Conservation (phyloP, 768 basidiomycete species). For the Boletus pseudopeckii region DNA sequence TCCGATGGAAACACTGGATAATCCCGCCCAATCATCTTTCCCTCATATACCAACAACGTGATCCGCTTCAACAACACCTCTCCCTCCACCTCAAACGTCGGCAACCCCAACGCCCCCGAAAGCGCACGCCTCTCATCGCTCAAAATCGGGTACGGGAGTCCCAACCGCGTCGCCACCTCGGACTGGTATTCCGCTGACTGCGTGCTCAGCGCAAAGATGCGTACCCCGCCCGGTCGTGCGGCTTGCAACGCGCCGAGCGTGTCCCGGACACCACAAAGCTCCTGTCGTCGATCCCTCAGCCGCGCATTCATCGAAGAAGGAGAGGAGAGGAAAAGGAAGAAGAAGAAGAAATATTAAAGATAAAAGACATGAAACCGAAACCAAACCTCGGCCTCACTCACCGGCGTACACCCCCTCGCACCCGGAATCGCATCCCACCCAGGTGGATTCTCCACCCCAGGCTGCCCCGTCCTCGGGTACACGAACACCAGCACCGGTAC, state of each 20-base stretch:
- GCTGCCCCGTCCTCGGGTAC: slow-evolving; percentile 21
- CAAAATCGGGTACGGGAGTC: slow-evolving; percentile 19
- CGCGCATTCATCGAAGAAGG: background rate
- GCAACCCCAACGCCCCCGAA: slow-evolving; percentile 11
- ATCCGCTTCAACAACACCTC: slow-evolving; percentile 20
- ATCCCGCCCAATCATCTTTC: slow-evolving; percentile 11
- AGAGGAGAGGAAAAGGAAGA: too few relatives aligned
- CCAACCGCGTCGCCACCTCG: slow-evolving; percentile 15
- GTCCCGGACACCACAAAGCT: slow-evolving; percentile 18
- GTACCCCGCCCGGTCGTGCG: background rate
- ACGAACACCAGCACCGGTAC: slow-evolving; percentile 21
- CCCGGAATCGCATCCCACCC: slow-evolving; percentile 25
- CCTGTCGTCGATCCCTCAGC: slow-evolving; percentile 4
- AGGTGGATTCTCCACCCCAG: slow-evolving; percentile 7
- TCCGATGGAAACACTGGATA: slow-evolving; percentile 25
- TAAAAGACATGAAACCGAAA: background rate
- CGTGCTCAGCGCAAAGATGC: slow-evolving; percentile 21
- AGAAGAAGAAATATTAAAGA: too few relatives aligned
- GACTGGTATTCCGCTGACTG: slow-evolving; percentile 17
- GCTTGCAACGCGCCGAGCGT: slow-evolving; percentile 3
- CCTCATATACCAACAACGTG: slow-evolving; percentile 14
- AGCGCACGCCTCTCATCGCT: slow-evolving; percentile 14
- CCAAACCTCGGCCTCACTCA: background rate
- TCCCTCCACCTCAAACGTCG: slow-evolving; percentile 18
- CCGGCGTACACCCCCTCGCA: slow-evolving; percentile 25